phyloP scores from a whole-genome alignment of 371 early-diverging fungal species.

The Lichtheimia ramosa region DNA sequence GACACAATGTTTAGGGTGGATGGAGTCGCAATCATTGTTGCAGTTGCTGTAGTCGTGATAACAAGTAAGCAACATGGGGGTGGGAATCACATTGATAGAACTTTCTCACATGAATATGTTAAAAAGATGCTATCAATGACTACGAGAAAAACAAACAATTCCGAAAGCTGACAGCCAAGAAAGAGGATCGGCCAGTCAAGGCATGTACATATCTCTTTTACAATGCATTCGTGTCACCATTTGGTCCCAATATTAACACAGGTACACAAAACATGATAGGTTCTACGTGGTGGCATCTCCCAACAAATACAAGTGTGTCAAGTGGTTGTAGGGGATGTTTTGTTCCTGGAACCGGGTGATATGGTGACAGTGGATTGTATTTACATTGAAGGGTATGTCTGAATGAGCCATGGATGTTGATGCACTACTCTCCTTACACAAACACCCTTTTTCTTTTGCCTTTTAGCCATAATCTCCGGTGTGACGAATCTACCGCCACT shows the following conservation, averaged over 20 bases:
- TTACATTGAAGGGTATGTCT: conserved; percentile 65
- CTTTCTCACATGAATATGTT: conserved; percentile 8
- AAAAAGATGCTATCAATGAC: conserved; percentile 77
- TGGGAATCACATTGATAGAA: too few relatives aligned
- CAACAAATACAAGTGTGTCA: conserved; percentile 75
- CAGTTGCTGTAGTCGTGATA: conserved; percentile 74
- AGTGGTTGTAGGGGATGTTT: conserved; percentile 83
- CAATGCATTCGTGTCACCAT: too few relatives aligned
- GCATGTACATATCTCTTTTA: conserved; percentile 13
- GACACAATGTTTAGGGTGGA: conserved; percentile 54
- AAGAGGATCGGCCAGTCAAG: conserved; percentile 72
- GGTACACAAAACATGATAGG: conserved; percentile 6
- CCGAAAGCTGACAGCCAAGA: conserved; percentile 72
- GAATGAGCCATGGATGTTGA: background rate
- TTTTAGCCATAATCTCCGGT: conserved; percentile 73
- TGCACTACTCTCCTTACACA: conserved; percentile 1
- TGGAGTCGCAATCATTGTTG: conserved; percentile 72
- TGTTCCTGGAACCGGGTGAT: conserved; percentile 88
- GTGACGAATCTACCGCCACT: conserved; percentile 85
- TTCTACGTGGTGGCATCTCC: conserved; percentile 69
- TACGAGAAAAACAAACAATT: conserved; percentile 81
- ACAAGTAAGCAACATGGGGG: conserved; percentile 54
- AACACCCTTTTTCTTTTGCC: conserved; percentile 18
- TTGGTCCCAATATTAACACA: background rate
- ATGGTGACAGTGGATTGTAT: conserved; percentile 84